These are phyloP conservation scores for Cutaneotrichosporon curvatum DNA, from an alignment of 1,284 basidiomycete species.

Conservation along the genomic window DNA sequence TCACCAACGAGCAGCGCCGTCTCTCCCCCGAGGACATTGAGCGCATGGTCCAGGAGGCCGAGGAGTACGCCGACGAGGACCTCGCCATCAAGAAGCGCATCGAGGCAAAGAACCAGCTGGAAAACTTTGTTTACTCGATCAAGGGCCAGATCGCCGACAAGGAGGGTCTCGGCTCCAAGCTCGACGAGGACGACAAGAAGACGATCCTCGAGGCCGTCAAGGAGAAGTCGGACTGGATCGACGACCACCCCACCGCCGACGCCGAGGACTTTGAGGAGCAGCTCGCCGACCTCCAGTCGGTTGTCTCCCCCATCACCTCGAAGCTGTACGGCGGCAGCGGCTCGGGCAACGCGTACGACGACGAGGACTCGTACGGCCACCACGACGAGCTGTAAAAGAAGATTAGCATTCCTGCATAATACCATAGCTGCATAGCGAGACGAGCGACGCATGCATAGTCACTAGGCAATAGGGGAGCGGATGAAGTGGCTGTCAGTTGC, in stretches of 20 bases:
- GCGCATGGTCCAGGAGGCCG: constrained; percentile 86
- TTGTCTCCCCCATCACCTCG: constrained; percentile 65
- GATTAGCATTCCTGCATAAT: background rate
- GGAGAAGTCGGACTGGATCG: constrained; percentile 86
- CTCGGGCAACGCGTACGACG: constrained; percentile 28
- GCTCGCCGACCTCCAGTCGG: constrained; percentile 64
- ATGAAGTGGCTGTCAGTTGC: too few relatives aligned
- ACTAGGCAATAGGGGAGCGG: too few relatives aligned
- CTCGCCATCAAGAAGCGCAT: constrained; percentile 81
- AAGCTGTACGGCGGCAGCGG: constrained; percentile 63
- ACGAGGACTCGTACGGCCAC: constrained; percentile 37
- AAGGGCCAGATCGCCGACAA: constrained; percentile 79
- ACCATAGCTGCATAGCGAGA: constrained; percentile 5
- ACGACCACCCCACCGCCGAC: constrained; percentile 66
- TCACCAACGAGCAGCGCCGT: constrained; percentile 65
- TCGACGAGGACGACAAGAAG: constrained; percentile 83
- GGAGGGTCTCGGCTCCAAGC: constrained; percentile 74
- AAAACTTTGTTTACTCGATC: constrained; percentile 58
- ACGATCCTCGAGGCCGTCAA: constrained; percentile 72
- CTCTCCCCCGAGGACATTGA: constrained; percentile 80
- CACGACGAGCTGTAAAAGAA: constrained; percentile 47
- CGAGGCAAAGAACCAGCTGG: constrained; percentile 50
- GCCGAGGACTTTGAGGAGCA: constrained; percentile 90
- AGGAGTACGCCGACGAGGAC: constrained; percentile 77
- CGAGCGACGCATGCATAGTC: background rate